Base-by-base conservation (phyloP, 305 asterid genomes). In the Salvia sclarea region DNA sequence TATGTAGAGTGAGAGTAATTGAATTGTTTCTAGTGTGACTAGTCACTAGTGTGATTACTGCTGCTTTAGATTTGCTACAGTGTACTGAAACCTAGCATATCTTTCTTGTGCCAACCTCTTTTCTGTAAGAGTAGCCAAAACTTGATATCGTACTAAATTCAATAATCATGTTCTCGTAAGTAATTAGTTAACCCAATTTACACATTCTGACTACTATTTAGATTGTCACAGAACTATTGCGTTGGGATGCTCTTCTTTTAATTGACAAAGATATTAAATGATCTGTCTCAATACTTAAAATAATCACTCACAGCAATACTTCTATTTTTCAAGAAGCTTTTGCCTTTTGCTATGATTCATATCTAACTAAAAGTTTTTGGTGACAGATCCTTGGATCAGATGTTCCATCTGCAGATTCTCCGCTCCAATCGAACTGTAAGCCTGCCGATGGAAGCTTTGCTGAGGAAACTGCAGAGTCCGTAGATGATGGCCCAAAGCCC, bases 351-450 rank as follows among this genome's bases (percentile, higher is more conserved):
- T 24, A 38, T 16, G 12, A 37, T 25, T 63, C 38, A 40, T 56
- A 28, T 64, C n/a, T 50, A 17, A 53, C 53, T 67, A 68, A 43
- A 56, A 52, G 6, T 68, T 48, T 48, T 22, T 66, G 63, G 37
- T 63, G 6, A 78, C 84, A 90, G 96, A 85, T 92, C 72, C 95
- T 88, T 65, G 88, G 86, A 28, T 66, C 83, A 5, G 90, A 83
- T 40, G 56, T 60, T 54, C 84, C 82, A 3, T 50, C 82, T 10
- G 78, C 72, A 14, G 62, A 66, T 69, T 73, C 78, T 76, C 75
- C 85, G 38, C 63, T 66, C 70, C 87, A 79, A 45, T 64, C 68
- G 54, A 78, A 79, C 68, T 3, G 75, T 66, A 75, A 69, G 62
- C 24, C 74, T 44, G 84, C 81, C 37, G 81, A 74, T 66, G 79